Base-by-base conservation (phyloP, 1,139 yeast genomes). In the Zygoascus meyerae region DNA sequence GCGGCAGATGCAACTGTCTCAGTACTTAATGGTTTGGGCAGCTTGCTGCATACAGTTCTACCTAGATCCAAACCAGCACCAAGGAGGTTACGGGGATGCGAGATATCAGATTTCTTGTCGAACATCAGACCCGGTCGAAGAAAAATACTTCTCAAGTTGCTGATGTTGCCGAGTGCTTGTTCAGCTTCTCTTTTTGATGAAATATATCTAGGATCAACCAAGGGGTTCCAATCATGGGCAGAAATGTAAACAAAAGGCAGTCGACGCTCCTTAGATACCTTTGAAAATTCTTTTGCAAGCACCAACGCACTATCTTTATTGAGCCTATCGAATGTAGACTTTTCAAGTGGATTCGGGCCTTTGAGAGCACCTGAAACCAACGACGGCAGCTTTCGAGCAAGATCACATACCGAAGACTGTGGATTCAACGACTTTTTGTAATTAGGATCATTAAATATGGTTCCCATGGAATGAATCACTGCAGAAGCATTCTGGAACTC, bases 391-490 rank as follows among this genome's bases (percentile, higher is more conserved):
- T 18, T 35, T 15, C 18, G 39, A 5, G 30, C 30, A 18, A 29
- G 18, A 14, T 17, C 16, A 5, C n/a, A 30, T 10, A 7, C 48
- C 50, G 18, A 46, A 30, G 16, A 41, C 12, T 21, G n/a, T 10
- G 39, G 18, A 3, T 21, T 48, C 41, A 10, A 50, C 1, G 62
- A 42, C 44, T 71, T 66, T 63, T 89, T 89, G 64, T 89, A 89
- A 32, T 74, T 77, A 53, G 83, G 75, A 56, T 85, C 52, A n/a
- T 56, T 92, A 42, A 86, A 68, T 10, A 87, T 66, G 12, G 84
- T 72, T 0, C 97, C 97, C 51, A 89, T 71, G 0, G 92, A 75
- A 61, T 87, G 95, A n/a, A 89, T 90, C 1, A 87, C 92, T 0
- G 85, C 80, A 42, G 73, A 72, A 1, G 79, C 76, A 35, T 73